Evolutionary conservation across 2,329 filamentous ascomycete species (phyloP).

Genomic region (Pseudocercospora ulei): DNA sequence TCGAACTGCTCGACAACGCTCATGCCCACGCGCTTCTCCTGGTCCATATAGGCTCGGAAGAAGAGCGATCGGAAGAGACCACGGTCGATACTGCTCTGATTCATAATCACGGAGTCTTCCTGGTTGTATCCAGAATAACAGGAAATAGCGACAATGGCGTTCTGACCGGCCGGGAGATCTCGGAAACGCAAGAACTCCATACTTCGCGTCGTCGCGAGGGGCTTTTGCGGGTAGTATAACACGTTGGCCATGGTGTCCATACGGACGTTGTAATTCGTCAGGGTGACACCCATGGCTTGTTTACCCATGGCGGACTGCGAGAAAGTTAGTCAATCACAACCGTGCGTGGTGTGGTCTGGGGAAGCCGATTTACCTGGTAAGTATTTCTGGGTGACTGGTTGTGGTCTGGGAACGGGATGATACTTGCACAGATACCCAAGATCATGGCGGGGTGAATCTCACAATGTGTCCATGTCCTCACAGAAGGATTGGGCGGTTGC

Average conservation of each 20-base stretch:
- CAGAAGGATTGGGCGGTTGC: constrained; percentile 73
- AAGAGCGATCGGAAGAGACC: constrained; percentile 95
- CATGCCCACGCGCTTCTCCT: constrained; percentile 91
- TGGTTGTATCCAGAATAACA: constrained; percentile 99
- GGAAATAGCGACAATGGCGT: constrained; percentile 94
- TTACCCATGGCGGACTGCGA: constrained; percentile 86
- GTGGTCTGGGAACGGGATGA: constrained; percentile 98
- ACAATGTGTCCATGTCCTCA: constrained; percentile 93
- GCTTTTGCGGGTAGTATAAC: constrained; percentile 97
- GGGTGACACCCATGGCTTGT: constrained; percentile 97
- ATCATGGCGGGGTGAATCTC: constrained; percentile 99
- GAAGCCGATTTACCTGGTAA: constrained; percentile 36
- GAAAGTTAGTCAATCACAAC: neutral
- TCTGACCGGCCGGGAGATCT: constrained; percentile 91
- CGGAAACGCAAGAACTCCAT: constrained; percentile 99
- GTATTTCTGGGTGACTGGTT: constrained; percentile 98
- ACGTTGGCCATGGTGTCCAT: constrained; percentile 99
- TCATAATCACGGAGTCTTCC: constrained; percentile 99
- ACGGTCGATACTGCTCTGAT: constrained; percentile 96
- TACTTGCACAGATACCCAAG: constrained; percentile 93
- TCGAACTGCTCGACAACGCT: constrained; percentile 90
- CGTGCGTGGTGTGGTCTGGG: neutral
- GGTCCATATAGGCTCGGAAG: constrained; percentile 94
- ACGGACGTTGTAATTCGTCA: constrained; percentile 90
- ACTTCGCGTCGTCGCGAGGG: constrained; percentile 84